Base-by-base conservation (phyloP, 2,329 filamentous ascomycete genomes). In the Pestalotiopsis sp. region DNA sequence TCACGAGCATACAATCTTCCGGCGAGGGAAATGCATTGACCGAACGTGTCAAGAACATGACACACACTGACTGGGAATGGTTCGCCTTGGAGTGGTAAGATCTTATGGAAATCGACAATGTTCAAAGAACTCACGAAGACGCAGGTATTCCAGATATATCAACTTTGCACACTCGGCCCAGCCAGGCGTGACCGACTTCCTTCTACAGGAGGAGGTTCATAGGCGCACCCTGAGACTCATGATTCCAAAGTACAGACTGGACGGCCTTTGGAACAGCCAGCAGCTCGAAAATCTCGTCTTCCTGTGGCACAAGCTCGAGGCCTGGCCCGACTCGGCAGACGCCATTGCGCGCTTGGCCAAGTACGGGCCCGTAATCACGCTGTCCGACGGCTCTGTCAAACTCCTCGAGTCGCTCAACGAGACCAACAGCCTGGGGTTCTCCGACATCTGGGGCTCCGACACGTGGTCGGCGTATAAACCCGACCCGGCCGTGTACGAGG, bases 381-480 rank as follows among this genome's bases (percentile, higher is more conserved):
- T 91, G 25, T 88, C 86, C 20, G 91, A 91, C 73, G 89, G 88
- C 31, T 91, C 91, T 72, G 74, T 85, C 1, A 79, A 80, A 7
- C 79, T 91, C 5, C 80, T 91, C 27, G 72, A 80, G 1, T 88
- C 91, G 73, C 81, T 91, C 66, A 79, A 82, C 23, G 71, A 74
- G 41, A 78, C 86, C 73, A 85, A 82, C 12, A 75, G 78, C 2
- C 80, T 91, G 67, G 81, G 81, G 0, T 91, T 90, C 74, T 83
- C 81, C 31, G 81, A 85, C 66, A 70, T 90, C 49, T 82, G 86
- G 70, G 87, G 85, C 25, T 85, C 86, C 0, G 88, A 89, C 75
- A 80, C 88, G 68, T 91, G 91, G 73, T 80, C 82, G 25, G 85
- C 87, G 0, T 91, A 91, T 74, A 91, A 91, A 78, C 89, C 89